Conservation (phyloP, 306 rosid genomes). For the Trichosanthes truncata region DNA sequence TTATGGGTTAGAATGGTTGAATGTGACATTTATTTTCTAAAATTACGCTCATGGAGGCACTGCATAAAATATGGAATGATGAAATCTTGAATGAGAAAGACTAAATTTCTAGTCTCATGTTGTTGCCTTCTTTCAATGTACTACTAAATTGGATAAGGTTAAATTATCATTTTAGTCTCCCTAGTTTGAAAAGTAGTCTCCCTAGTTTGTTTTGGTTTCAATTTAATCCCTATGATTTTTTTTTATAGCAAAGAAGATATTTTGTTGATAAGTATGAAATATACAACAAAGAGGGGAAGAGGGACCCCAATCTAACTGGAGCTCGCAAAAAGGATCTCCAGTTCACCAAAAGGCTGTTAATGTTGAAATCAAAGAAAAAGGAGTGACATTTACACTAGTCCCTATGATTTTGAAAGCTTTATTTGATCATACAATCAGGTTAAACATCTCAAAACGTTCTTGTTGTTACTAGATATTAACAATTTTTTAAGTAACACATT, state of each 20-base stretch:
- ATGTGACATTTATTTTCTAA: background rate
- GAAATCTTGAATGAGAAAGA: background rate
- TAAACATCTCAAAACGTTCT: background rate
- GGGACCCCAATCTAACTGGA: background rate
- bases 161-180: background rate
- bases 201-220: background rate
- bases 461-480: background rate
- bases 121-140: background rate
- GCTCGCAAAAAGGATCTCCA: background rate
- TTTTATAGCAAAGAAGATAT: background rate
- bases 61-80: background rate
- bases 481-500: background rate
- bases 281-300: background rate
- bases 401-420: background rate
- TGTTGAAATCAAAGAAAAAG: background rate
- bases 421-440: background rate
- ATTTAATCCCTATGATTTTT: background rate
- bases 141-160: background rate
- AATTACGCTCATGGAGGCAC: background rate
- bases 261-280: background rate
- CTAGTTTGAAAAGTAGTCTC: background rate
- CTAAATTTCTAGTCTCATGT: background rate
- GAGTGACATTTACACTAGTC: background rate
- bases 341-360: background rate
- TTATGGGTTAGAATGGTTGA: background rate